Conservation (phyloP, 2,329 filamentous ascomycete genomes). For the Ophiosphaerella herpotricha region DNA sequence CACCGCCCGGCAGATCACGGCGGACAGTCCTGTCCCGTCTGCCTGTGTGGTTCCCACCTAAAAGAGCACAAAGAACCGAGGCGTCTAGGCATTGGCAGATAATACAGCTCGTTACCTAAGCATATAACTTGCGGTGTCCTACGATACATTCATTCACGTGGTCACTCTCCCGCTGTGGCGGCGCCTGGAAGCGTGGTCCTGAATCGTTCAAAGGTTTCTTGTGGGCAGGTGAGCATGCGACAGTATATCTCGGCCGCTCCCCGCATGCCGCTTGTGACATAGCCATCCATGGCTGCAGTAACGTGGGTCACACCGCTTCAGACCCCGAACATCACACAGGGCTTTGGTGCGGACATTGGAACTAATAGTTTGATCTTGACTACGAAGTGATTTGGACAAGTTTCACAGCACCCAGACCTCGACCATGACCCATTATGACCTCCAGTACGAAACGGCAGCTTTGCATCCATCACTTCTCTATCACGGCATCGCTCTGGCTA, state of each 20-base stretch:
- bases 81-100: not conserved
- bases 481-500: no score
- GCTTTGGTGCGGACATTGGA: slow-evolving; percentile 12
- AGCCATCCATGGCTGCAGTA: slow-evolving; percentile 1
- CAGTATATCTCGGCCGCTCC: slow-evolving; percentile 8
- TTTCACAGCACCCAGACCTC: not conserved
- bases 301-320: slow-evolving; percentile 31
- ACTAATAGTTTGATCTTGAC: slow-evolving; percentile 16
- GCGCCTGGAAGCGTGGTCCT: not conserved
- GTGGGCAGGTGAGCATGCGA: slow-evolving; percentile 32
- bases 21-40: slow-evolving; percentile 7
- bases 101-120: not conserved
- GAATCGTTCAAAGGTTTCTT: slow-evolving; percentile 1
- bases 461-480: not conserved
- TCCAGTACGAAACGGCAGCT: not conserved
- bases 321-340: slow-evolving; percentile 20
- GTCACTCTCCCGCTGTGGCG: not conserved
- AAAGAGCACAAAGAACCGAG: not conserved
- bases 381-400: slow-evolving; percentile 3
- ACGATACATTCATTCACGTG: not conserved
- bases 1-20: slow-evolving; percentile 21
- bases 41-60: not conserved
- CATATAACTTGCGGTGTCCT: slow-evolving; percentile 1
- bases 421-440: not conserved
- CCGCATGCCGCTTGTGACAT: slow-evolving; percentile 1